Conservation (phyloP, 768 basidiomycete species). For the button mushroom (Agaricus bisporus) region DNA sequence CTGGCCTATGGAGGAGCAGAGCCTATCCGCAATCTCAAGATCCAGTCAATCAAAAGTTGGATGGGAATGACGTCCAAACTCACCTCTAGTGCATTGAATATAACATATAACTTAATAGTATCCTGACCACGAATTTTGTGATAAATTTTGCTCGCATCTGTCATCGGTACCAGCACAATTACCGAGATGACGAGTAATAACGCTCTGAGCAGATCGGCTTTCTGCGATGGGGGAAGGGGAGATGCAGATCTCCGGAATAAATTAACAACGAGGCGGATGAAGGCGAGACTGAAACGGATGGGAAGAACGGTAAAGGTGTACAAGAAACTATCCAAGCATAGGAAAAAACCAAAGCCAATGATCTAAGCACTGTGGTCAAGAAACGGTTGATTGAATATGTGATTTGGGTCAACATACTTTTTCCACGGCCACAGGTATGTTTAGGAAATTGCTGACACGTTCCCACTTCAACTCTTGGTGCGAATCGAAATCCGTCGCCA, state of each 20-base stretch:
- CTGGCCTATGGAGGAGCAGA: constrained; percentile 96
- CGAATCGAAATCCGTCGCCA: constrained; percentile 91
- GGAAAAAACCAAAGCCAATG: constrained; percentile 83
- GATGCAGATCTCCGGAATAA: constrained; percentile 42
- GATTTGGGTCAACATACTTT: constrained; percentile 53
- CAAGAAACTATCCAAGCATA: constrained; percentile 95
- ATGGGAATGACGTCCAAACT: constrained; percentile 16
- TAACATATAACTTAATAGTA: constrained; percentile 97
- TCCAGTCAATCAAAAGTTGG: not conserved
- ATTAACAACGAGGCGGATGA: constrained; percentile 48
- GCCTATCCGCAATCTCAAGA: constrained; percentile 81
- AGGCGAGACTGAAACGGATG: constrained; percentile 72
- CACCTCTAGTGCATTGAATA: constrained; percentile 98
- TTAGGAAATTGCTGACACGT: constrained; percentile 91
- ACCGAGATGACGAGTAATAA: constrained; percentile 72
- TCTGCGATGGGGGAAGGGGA: constrained; percentile 78
- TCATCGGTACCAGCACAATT: constrained; percentile 68
- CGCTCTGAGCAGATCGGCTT: constrained; percentile 85
- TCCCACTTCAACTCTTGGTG: constrained; percentile 96
- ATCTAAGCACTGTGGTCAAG: constrained; percentile 44
- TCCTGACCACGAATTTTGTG: constrained; percentile 97
- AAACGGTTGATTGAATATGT: not conserved
- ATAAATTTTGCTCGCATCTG: constrained; percentile 97
- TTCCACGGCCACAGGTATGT: constrained; percentile 88
- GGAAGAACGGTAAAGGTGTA: constrained; percentile 98